phyloP scores from a whole-genome alignment of 352 stramenopile species.

The Pythium insidiosum region DNA sequence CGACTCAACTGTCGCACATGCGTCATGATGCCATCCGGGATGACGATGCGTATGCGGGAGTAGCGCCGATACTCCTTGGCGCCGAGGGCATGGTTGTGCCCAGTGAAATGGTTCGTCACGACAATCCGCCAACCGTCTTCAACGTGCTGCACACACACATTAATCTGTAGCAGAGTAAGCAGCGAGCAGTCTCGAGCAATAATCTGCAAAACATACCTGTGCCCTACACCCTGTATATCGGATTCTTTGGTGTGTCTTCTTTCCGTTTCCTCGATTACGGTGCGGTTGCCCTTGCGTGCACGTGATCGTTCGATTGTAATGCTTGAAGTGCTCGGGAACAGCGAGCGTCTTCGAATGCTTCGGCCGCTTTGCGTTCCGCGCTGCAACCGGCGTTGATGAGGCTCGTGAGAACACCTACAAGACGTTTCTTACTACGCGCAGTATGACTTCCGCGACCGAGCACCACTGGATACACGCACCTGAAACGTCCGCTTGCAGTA shows the following conservation, averaged over 20 bases:
- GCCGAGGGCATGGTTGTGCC: conserved; percentile 29
- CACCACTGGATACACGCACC: neutral
- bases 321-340: conserved; percentile 18
- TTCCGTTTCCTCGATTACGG: conserved; percentile 14
- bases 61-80: conserved; percentile 20
- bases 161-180: conserved; percentile 17
- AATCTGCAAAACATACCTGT: conserved; percentile 7
- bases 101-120: conserved; percentile 25
- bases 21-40: conserved; percentile 17
- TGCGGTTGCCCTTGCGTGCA: conserved; percentile 26
- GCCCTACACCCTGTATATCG: conserved; percentile 24
- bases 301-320: conserved; percentile 28
- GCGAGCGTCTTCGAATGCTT: conserved; percentile 2
- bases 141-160: conserved; percentile 28
- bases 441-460: neutral
- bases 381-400: too few relatives aligned
- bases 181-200: neutral
- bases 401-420: too few relatives aligned
- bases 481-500: conserved; percentile 2
- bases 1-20: conserved; percentile 22
- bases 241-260: conserved; percentile 17
- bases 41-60: conserved; percentile 23
- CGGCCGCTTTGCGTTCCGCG: neutral
- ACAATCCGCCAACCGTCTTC: too few relatives aligned
- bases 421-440: too few relatives aligned